phyloP scores from a whole-genome alignment of 352 stramenopile species.

The Pythium volutum region DNA sequence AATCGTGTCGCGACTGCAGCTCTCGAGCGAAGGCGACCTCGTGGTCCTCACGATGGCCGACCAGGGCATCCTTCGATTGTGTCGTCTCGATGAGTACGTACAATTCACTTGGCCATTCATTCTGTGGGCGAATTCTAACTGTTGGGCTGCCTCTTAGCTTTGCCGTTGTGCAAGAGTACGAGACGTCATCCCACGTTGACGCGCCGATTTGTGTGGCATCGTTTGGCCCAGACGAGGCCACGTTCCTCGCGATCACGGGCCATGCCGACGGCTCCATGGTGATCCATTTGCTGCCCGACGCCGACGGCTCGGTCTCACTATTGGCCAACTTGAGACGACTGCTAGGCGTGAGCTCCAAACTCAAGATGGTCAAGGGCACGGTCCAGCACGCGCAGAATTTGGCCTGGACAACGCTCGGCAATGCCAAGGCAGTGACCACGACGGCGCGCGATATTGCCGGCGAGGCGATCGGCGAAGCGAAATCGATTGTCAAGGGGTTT shows the following conservation, averaged over 20 bases:
- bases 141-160: constrained; percentile 7
- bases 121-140: not conserved
- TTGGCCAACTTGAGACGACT: constrained; percentile 67
- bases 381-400: constrained; percentile 87
- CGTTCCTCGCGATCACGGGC: constrained; percentile 67
- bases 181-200: constrained; percentile 22
- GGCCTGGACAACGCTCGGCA: constrained; percentile 77
- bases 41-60: constrained; percentile 57
- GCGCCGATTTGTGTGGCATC: constrained; percentile 54
- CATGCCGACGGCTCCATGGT: constrained; percentile 73
- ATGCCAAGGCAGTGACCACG: constrained; percentile 77
- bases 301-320: constrained; percentile 74
- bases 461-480: constrained; percentile 79
- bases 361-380: constrained; percentile 86
- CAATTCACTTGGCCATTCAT: not conserved
- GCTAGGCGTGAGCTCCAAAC: constrained; percentile 72
- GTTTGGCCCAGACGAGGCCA: constrained; percentile 73
- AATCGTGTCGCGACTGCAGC: constrained; percentile 41
- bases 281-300: constrained; percentile 77
- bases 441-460: constrained; percentile 83
- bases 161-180: constrained; percentile 65
- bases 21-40: constrained; percentile 70
- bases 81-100: constrained; percentile 76
- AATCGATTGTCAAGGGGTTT: constrained; percentile 77
- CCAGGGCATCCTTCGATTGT: constrained; percentile 51